phyloP scores from a whole-genome alignment of 2,329 filamentous ascomycete genomes.

The Apiospora rasikravindrae region DNA sequence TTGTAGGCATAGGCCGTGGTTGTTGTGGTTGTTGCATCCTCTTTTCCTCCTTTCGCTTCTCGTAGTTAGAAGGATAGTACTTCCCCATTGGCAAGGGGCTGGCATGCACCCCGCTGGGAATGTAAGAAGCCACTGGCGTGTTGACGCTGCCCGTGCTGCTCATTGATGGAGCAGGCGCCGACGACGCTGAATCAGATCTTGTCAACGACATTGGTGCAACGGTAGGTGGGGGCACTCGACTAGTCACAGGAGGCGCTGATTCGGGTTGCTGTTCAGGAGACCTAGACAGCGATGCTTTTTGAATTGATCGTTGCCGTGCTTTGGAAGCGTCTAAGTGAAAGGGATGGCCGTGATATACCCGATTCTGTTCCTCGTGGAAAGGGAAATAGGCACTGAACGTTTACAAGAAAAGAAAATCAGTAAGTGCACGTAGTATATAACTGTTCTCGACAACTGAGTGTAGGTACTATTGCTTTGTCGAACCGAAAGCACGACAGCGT shows the following conservation, averaged over 20 bases:
- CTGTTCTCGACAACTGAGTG: neutral
- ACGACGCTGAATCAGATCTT: conserved; percentile 26
- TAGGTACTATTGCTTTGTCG: neutral
- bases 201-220: conserved; percentile 3
- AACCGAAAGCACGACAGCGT: neutral
- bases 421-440: too few relatives aligned
- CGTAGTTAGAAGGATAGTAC: conserved; percentile 68
- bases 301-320: conserved; percentile 42
- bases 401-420: neutral
- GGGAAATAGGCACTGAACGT: conserved; percentile 64
- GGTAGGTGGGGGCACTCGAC: conserved; percentile 4
- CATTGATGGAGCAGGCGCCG: neutral
- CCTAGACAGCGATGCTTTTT: conserved; percentile 40
- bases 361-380: conserved; percentile 60
- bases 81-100: conserved; percentile 61
- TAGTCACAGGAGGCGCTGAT: conserved; percentile 19
- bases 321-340: conserved; percentile 52
- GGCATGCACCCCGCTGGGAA: conserved; percentile 55
- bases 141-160: conserved; percentile 31
- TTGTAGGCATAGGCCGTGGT: conserved; percentile 29
- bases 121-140: conserved; percentile 56
- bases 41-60: conserved; percentile 45
- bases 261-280: conserved; percentile 25
- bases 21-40: conserved; percentile 16
- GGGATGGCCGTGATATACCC: conserved; percentile 56